Evolutionary conservation across 2,329 filamentous ascomycete genomes (phyloP), one percentile per base, ranked within the genome.

Genomic region (Botrytis fabae): DNA sequence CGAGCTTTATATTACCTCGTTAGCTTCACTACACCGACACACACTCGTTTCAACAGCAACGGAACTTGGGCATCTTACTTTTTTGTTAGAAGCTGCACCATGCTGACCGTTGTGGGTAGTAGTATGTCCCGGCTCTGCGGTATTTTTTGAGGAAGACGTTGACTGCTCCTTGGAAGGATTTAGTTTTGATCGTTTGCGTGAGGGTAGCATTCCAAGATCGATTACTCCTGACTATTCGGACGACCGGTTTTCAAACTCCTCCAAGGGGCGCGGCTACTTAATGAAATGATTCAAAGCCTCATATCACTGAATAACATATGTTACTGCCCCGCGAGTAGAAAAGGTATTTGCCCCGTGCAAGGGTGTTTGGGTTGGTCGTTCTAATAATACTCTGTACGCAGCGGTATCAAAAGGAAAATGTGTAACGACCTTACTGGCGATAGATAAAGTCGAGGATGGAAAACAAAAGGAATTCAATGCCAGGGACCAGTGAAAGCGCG

Each of bases 161-260:
- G 73, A 44, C 63, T 77, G 73, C 61, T 77, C 75, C 73, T 72
- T 76, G 28, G 54, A 75, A 61, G 77, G 76, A 74, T 70, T 76
- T 76, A 54, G 75, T 77, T 74, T 76, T 38, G 77, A 64, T 71
- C 73, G 72, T 76, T 79, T 79, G 63, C 78, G 76, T 79, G 75
- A 77, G 62, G 76, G 75, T 72, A 76, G 76, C 78, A 80, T 80
- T 74, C 76, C 66, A 57, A 71, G 22, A 62, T 62, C 22, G 44
- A 70, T 46, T 48, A 44, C 57, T 44, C 25, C 32, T 64, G n/a
- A 35, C 14, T 40, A 14, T 48, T 46, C 48, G 59, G 16, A 48
- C 57, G 69, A 48, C 44, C 40, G 65, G 46, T 48, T 64, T 35
- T 51, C 35, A 28, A 64, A 18, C 14, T 70, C 59, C 44, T 62